Evolutionary conservation across 2,329 filamentous ascomycete genomes (phyloP), one percentile per base, ranked within the genome.

Genomic region (Colletotrichum destructivum): DNA sequence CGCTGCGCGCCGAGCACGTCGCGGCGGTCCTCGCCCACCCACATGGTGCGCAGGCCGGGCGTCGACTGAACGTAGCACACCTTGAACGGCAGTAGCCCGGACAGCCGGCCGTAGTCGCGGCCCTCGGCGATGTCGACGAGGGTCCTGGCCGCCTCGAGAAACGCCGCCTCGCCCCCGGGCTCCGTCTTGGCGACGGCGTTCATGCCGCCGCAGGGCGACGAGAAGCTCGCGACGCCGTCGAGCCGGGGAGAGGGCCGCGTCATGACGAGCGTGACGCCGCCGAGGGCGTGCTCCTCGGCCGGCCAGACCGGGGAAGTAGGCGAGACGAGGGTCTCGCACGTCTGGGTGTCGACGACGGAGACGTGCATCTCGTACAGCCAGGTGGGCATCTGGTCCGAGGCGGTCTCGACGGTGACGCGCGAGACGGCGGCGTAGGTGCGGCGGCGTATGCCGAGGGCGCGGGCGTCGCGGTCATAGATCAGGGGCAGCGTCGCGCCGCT

Each of bases 51-150:
- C 54, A 75, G 77, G 1, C 78, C 80, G 0, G 85, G 85, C 8
- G 82, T 81, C n/a, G 78, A 79, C 23, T 82, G 80, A 23, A 83
- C 63, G 73, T 87, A 87, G 73, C 80, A 83, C 7, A 78, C 78
- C 23, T 82, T 78, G 72, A 86, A 84, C 12, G 85, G 84, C 31
- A 86, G 49, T 59, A 85, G 75, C 7, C 84, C 84, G 38, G 81
- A 83, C 4, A 86, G 78, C 0, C 84, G 81, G 18, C 79, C 73
- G 2, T 72, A 63, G 49, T 65, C 72, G 26, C 62, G 55, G 18
- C 72, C 72, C 54, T 73, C 72, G 46, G 72, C 72, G 21, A 26
- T 21, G 46, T 74, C 62, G 3, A 72, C 13, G 13, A 73, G 9
- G 15, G 23, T 9, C 42, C 42, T 57, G 11, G 57, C 47, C 4